Conservation (phyloP, 2,329 filamentous ascomycete genomes). For the Aspergillus bombycis region DNA sequence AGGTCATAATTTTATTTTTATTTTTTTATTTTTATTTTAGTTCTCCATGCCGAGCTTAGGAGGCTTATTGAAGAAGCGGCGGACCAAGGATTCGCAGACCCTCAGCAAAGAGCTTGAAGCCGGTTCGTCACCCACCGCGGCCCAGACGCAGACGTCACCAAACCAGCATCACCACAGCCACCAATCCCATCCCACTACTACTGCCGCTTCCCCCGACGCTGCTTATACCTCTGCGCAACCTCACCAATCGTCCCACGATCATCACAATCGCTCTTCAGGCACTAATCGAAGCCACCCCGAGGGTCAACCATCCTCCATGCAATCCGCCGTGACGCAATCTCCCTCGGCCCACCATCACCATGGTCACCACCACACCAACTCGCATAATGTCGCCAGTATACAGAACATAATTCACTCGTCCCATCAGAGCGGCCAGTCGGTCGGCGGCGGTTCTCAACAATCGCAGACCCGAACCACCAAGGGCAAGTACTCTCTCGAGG, state of each 20-base stretch:
- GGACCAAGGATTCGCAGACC: constrained; percentile 80
- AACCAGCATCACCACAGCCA: constrained; percentile 31
- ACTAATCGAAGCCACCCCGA: constrained; percentile 24
- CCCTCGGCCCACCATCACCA: constrained; percentile 34
- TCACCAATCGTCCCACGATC: constrained; percentile 20
- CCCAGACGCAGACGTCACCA: constrained; percentile 67
- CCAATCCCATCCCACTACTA: neutral
- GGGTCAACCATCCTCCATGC: constrained; percentile 38
- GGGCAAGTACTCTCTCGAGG: constrained; percentile 91
- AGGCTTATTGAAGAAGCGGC: constrained; percentile 93
- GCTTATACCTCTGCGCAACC: constrained; percentile 24
- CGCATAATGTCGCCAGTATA: constrained; percentile 76
- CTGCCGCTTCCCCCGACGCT: neutral
- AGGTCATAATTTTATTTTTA: constrained; percentile 8
- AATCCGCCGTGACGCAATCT: constrained; percentile 39
- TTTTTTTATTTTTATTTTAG: constrained; percentile 11
- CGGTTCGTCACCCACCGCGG: constrained; percentile 65
- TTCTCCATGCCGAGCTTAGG: constrained; percentile 85
- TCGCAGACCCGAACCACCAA: constrained; percentile 70
- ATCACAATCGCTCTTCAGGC: constrained; percentile 20
- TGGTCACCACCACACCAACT: constrained; percentile 44
- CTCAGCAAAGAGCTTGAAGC: constrained; percentile 63
- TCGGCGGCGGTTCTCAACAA: constrained; percentile 27
- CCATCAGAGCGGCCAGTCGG: constrained; percentile 44
- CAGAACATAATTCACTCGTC: constrained; percentile 77